A percentile compares a stretch with the other conserved stretches of the same genome.
These are phyloP conservation scores for Seminavis robusta DNA, from an alignment of 108 stramenopile genomes.

Conservation along the genomic window DNA sequence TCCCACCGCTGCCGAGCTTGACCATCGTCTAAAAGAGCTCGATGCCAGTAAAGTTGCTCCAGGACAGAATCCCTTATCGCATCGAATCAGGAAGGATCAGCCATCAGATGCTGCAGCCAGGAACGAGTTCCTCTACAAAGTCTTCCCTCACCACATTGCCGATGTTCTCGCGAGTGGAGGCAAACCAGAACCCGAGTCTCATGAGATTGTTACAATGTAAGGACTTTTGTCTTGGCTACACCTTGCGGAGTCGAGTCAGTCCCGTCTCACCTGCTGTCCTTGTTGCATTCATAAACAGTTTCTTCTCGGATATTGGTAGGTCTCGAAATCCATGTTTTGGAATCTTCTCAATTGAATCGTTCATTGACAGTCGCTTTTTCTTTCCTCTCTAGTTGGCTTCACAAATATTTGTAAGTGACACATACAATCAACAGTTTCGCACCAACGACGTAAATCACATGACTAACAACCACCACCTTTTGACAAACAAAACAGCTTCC, in stretches of 20 bases:
- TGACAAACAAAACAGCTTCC: no score
- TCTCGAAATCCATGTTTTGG: slow-evolving; percentile 35
- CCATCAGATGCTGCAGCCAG: no score
- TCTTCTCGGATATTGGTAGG: slow-evolving; percentile 61
- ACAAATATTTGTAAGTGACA: slow-evolving; percentile 45
- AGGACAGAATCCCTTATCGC: no score
- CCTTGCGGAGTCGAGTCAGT: no score
- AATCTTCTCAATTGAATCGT: slow-evolving; percentile 31
- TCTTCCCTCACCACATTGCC: slow-evolving; percentile 50
- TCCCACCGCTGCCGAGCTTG: slow-evolving; percentile 40
- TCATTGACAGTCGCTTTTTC: slow-evolving; percentile 65
- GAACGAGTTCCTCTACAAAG: slow-evolving; percentile 11
- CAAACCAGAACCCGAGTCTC: slow-evolving; percentile 17
- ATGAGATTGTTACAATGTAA: slow-evolving; percentile 24
- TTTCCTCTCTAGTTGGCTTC: slow-evolving; percentile 72
- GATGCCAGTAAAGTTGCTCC: slow-evolving; percentile 23
- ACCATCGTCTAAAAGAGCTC: slow-evolving; percentile 28
- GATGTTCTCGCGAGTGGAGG: slow-evolving; percentile 20
- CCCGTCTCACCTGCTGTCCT: no score
- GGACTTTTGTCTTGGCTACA: no score
- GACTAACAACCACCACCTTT: no score
- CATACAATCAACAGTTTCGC: no score
- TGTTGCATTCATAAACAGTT: no score
- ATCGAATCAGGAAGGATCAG: no score
- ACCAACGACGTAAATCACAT: no score